Base-by-base conservation (phyloP, 768 basidiomycete species). In the Amanita rubescens region DNA sequence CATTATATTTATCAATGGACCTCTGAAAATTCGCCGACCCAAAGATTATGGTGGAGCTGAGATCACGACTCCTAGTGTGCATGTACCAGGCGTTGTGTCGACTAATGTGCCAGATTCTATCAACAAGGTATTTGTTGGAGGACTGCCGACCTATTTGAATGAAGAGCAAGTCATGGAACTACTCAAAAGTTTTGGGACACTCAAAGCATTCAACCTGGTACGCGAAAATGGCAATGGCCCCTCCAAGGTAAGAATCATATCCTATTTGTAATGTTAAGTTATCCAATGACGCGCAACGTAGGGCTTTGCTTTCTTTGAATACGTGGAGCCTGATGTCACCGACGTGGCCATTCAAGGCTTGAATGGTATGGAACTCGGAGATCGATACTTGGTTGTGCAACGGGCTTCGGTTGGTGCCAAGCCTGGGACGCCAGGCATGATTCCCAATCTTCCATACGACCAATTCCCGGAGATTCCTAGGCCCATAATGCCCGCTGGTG, bases 241-340 rank as follows among this genome's bases (percentile, higher is more conserved):
- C 27, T 95, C 91, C 7, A 97, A 97, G 79, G 94, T 88, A 56
- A 42, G 39, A 24, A 20, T 20, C 41, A 10, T 44, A 57, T 34
- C 25, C 34, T 39, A 20, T 41, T 46, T 46, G 35, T 34, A n/a
- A 37, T 14, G 32, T 42, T 19, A 42, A 48, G 20, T 30, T 6
- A 44, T 33, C 22, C 52, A 10, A 24, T 22, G 32, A 60, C 54
- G 43, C 49, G 32, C 53, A 32, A 32, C 62, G 8, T 30, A 97
- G 95, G 96, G 96, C 62, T 99, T 96, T 69, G 96, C 96, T 3
- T 98, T 99, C 77, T 95, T 94, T 73, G 96, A 99, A 77, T 99
- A 98, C 69, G 85, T 90, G 57, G 96, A 99, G 65, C 72, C 82
- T 14, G 69, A 67, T 47, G 85, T 94, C 54, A 99, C 96, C 55